A percentile compares a stretch with the other conserved stretches of the same genome.
Conservation (phyloP, 1,284 basidiomycete species). For the Leccinum ponderosum region DNA sequence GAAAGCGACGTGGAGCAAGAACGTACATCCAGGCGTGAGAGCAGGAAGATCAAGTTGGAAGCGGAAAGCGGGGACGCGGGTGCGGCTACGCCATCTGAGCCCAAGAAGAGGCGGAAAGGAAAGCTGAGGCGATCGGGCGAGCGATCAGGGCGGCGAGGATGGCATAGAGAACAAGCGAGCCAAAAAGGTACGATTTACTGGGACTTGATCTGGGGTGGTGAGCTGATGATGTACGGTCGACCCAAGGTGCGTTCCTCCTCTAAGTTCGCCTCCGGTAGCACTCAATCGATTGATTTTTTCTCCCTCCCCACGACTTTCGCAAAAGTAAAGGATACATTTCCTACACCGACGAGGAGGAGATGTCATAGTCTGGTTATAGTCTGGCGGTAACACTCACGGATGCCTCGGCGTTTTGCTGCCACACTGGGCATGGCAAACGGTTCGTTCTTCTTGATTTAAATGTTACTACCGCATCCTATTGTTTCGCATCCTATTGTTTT, state of each 20-base stretch:
- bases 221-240: not conserved
- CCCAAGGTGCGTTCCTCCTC: conserved; percentile 51
- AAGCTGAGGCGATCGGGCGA: conserved; percentile 46
- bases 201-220: not conserved
- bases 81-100: not conserved
- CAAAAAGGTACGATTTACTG: conserved; percentile 54
- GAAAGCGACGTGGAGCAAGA: conserved; percentile 35
- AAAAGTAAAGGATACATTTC: conserved; percentile 80
- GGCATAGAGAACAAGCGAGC: conserved; percentile 55
- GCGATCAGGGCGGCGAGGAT: conserved; percentile 31
- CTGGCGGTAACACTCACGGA: not conserved
- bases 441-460: not conserved
- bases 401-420: not conserved
- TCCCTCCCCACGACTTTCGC: conserved; percentile 36
- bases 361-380: conserved; percentile 26
- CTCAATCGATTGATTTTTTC: not conserved
- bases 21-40: conserved; percentile 37
- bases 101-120: conserved; percentile 47
- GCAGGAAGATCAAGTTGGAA: conserved; percentile 6
- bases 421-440: not conserved
- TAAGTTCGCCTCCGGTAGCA: not conserved
- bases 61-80: not conserved
- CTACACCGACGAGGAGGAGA: conserved; percentile 78
- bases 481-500: not conserved
- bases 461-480: not conserved